These are phyloP conservation scores for Xerocomellus amylosporus DNA, from an alignment of 768 basidiomycete genomes.

Conservation along the genomic window DNA sequence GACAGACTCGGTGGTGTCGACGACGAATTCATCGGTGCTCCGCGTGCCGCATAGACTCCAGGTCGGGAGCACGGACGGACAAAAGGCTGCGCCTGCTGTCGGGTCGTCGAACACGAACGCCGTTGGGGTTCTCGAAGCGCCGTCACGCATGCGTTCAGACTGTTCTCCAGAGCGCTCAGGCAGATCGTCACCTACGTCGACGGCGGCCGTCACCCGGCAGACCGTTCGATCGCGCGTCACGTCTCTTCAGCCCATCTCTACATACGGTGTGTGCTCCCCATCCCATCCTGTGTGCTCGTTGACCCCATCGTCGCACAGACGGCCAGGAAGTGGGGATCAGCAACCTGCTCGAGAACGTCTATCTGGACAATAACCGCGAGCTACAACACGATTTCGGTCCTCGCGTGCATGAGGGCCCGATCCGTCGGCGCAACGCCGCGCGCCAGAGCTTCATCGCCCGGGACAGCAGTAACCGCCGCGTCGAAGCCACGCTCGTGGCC, in stretches of 20 bases:
- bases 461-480: conserved; percentile 56
- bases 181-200: conserved; percentile 69
- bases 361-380: conserved; percentile 82
- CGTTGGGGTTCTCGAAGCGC: conserved; percentile 75
- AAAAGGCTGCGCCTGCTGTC: conserved; percentile 87
- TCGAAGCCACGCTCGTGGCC: conserved; percentile 79
- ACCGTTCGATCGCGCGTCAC: conserved; percentile 46
- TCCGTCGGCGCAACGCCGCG: conserved; percentile 70
- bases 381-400: conserved; percentile 92
- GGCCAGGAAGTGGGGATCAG: conserved; percentile 88
- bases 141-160: conserved; percentile 63
- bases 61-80: conserved; percentile 67
- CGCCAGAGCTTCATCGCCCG: conserved; percentile 67
- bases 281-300: background rate
- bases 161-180: conserved; percentile 73
- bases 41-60: conserved; percentile 61
- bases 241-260: conserved; percentile 61
- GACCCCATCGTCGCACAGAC: conserved; percentile 46
- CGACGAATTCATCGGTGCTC: conserved; percentile 60
- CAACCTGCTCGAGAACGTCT: conserved; percentile 85
- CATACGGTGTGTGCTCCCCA: conserved; percentile 53
- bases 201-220: conserved; percentile 53
- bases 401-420: conserved; percentile 74
- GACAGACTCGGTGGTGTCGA: conserved; percentile 77
- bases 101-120: conserved; percentile 85